Base-by-base conservation (phyloP, 225 moss, liverwort and hornwort species). In the Anthoceros angustus region DNA sequence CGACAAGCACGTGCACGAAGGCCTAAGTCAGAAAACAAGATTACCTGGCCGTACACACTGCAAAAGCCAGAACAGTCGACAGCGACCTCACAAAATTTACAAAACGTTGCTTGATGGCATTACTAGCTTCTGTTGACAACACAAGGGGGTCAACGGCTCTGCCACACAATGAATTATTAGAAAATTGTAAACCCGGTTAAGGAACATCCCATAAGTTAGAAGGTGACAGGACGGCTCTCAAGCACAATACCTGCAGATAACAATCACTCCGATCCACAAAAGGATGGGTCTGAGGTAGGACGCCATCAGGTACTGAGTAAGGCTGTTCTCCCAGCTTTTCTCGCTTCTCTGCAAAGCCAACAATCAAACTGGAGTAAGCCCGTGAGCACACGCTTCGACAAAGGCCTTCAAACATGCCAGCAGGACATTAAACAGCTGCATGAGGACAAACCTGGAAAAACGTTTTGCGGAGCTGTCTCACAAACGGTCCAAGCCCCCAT, bases 51-150 rank as follows among this genome's bases (percentile, higher is more conserved):
- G 87, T 78, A 79, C 98, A 98, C 41, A 75, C 82, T 9, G 98
- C 87, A 55, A 98, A 89, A 12, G 86, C 86, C 23, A 89, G 73
- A 6, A 98, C 98, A 38, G 98, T 92, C 23, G 92, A 80, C 42
- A 98, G 70, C 63, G 98, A 98, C 42, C 81, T 83, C 68, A 89
- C 77, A 70, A 92, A 98, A 65, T 89, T 84, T 7, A 92, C 72
- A 66, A 86, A 80, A 41, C 98, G 87, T 65, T 74, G 82, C 76
- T 77, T 92, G 18, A 98, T 79, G 25, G 80, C 87, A 55, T 82
- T 70, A 76, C 87, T 87, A 12, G 86, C 78, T 72, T 76, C 85
- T 65, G 92, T 80, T 66, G 80, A 24, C 72, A 92, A 63, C 12
- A 87, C 74, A 41, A 92, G 67, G 60, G 79, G 81, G 77, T 98